Evolutionary conservation across 768 basidiomycete species (phyloP).

Genomic region (Rhodotorula diobovata): DNA sequence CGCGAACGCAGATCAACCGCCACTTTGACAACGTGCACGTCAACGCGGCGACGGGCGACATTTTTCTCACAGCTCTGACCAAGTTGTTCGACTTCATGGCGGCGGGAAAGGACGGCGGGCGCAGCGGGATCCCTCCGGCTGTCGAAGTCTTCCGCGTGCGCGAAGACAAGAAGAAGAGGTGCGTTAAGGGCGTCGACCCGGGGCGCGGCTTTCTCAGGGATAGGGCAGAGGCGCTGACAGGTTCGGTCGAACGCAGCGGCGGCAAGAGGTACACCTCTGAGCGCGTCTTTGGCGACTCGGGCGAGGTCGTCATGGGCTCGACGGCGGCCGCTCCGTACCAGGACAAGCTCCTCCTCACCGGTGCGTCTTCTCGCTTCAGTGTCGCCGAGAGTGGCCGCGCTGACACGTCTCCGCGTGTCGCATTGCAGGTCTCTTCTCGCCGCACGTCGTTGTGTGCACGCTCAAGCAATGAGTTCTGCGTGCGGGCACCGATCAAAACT

Average conservation of each 20-base stretch:
- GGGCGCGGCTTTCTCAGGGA: constrained; percentile 45
- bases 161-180: constrained; percentile 47
- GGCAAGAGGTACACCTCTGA: constrained; percentile 21
- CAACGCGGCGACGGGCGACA: constrained; percentile 54
- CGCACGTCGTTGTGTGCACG: constrained; percentile 13
- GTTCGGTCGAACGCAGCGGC: too few relatives aligned
- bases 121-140: constrained; percentile 50
- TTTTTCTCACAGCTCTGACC: constrained; percentile 61
- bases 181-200: constrained; percentile 60
- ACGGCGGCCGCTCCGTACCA: constrained; percentile 60
- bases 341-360: constrained; percentile 47
- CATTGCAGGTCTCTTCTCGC: constrained; percentile 3
- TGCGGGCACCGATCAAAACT: too few relatives aligned
- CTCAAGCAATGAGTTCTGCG: not conserved
- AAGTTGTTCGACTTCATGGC: constrained; percentile 47
- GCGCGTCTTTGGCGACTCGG: constrained; percentile 68
- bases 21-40: constrained; percentile 61
- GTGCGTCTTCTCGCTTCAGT: not conserved
- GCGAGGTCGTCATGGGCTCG: constrained; percentile 56
- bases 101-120: constrained; percentile 1
- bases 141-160: constrained; percentile 48
- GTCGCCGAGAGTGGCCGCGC: too few relatives aligned
- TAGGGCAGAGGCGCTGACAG: not conserved
- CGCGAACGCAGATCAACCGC: constrained; percentile 41
- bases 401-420: not conserved